Evolutionary conservation across 257 asterid genomes (phyloP).

Genomic region (Coffea eugenioides): DNA sequence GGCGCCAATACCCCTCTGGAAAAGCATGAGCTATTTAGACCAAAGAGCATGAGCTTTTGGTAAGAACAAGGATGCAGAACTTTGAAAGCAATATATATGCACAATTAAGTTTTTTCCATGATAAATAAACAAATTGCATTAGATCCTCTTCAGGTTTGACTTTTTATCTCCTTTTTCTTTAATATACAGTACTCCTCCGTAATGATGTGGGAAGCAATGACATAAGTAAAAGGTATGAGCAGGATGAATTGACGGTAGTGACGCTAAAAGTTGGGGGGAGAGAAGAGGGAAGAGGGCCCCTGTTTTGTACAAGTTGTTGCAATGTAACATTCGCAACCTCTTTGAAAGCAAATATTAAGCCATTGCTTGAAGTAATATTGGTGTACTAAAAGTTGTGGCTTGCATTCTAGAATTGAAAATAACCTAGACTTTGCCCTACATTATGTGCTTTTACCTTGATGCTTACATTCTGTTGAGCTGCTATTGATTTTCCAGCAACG

Average conservation of each 20-base stretch:
- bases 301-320: constrained; percentile 52
- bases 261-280: constrained; percentile 23
- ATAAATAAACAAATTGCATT: neutral
- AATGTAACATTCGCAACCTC: constrained; percentile 65
- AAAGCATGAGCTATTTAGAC: no score
- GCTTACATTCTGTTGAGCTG: constrained; percentile 13
- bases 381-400: constrained; percentile 63
- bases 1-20: no score
- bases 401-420: constrained; percentile 69
- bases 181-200: no score
- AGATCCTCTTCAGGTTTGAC: neutral
- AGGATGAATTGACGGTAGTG: constrained; percentile 44
- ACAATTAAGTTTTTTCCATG: no score
- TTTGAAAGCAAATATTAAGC: constrained; percentile 38
- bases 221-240: constrained; percentile 82
- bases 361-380: constrained; percentile 37
- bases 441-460: constrained; percentile 19
- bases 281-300: constrained; percentile 63
- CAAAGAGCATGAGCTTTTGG: neutral
- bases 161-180: no score
- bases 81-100: no score
- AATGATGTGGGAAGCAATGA: constrained; percentile 53
- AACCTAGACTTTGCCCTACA: constrained; percentile 66
- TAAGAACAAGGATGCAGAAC: no score
- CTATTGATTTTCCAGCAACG: constrained; percentile 48